Conservation (phyloP, 176 grass and related monocot species). For the Chloris gayana region DNA sequence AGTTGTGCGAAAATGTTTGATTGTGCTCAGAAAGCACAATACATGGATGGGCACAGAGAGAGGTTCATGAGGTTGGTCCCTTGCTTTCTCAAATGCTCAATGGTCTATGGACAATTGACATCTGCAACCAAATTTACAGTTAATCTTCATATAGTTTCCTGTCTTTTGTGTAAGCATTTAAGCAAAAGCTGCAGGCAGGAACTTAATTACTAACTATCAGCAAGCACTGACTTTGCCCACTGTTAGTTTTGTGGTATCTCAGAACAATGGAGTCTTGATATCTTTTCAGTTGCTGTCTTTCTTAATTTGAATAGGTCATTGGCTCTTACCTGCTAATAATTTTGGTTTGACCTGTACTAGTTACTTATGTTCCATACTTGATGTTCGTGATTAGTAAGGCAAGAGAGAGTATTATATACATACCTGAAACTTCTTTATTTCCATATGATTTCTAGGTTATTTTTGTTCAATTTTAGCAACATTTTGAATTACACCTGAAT, state of each 20-base stretch:
- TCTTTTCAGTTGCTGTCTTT: background rate
- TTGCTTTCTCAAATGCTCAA: background rate
- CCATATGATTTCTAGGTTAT: conserved; percentile 4
- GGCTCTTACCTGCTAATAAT: background rate
- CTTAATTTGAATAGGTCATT: background rate
- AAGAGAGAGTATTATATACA: background rate
- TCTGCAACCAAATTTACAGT: background rate
- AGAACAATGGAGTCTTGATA: background rate
- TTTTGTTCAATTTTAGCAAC: background rate
- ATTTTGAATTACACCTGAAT: background rate
- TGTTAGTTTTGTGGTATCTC: conserved; percentile 3
- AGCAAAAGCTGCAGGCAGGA: background rate
- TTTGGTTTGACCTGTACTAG: background rate
- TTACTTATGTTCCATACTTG: background rate
- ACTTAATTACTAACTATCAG: background rate
- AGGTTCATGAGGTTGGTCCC: conserved; percentile 63
- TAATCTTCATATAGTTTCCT: background rate
- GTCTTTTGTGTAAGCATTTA: background rate
- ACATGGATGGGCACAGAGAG: conserved; percentile 68
- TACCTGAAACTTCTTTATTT: background rate
- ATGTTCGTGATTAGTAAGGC: background rate
- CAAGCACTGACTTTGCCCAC: background rate
- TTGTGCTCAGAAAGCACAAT: conserved; percentile 45
- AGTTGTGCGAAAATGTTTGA: conserved; percentile 48
- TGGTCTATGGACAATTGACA: background rate